Conservation (phyloP, 768 basidiomycete genomes). For the Nidula microcarpa region DNA sequence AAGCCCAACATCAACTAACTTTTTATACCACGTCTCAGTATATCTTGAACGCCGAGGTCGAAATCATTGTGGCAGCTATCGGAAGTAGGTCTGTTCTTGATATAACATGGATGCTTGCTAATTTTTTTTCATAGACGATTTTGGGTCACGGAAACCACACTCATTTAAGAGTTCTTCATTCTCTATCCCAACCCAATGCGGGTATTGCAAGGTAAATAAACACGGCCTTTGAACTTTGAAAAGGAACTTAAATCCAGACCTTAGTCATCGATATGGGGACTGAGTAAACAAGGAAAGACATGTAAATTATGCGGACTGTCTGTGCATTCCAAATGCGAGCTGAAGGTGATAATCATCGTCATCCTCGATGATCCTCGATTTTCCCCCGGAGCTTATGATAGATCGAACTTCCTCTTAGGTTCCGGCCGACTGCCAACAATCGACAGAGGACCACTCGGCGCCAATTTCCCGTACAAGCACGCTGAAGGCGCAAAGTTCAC, state of each 20-base stretch:
- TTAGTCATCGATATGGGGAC: conserved; percentile 82
- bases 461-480: conserved; percentile 17
- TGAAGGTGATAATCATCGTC: conserved; percentile 51
- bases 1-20: conserved; percentile 56
- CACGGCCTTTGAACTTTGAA: not conserved
- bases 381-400: not conserved
- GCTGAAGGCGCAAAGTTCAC: conserved; percentile 10
- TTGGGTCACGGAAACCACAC: conserved; percentile 69
- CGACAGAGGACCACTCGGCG: conserved; percentile 22
- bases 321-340: conserved; percentile 82
- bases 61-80: conserved; percentile 54
- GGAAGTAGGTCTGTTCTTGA: conserved; percentile 44
- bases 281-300: conserved; percentile 84
- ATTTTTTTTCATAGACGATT: conserved; percentile 51
- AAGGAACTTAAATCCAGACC: conserved; percentile 3
- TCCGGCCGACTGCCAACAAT: conserved; percentile 63
- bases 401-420: conserved; percentile 37
- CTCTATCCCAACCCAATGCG: conserved; percentile 80
- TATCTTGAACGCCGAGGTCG: conserved; percentile 62
- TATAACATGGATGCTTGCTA: not conserved
- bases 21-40: conserved; percentile 52
- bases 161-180: conserved; percentile 83
- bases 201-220: conserved; percentile 68
- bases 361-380: conserved; percentile 2
- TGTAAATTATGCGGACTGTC: conserved; percentile 75